These are phyloP conservation scores for Aethionema arabicum DNA, from an alignment of 345 rosid genomes.

Conservation along the genomic window DNA sequence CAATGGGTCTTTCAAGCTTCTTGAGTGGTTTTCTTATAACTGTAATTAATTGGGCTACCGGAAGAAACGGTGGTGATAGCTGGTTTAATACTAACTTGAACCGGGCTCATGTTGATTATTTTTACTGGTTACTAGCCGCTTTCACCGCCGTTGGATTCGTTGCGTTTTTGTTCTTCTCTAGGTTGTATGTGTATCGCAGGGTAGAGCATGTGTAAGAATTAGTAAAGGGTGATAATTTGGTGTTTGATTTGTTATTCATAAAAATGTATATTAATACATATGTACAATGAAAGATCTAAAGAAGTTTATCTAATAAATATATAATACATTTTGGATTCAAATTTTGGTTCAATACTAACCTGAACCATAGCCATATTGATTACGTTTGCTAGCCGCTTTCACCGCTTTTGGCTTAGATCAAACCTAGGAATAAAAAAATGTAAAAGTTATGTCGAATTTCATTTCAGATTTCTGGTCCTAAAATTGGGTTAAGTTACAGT, in stretches of 20 bases:
- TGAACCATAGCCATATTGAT: constrained; percentile 34
- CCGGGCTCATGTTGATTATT: constrained; percentile 57
- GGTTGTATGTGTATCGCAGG: constrained; percentile 43
- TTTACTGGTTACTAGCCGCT: constrained; percentile 70
- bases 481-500: background rate
- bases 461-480: constrained; percentile 17
- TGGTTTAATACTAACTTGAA: constrained; percentile 82
- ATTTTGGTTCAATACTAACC: constrained; percentile 32
- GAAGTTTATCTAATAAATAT: no score
- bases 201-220: constrained; percentile 21
- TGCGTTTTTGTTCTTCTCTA: constrained; percentile 43
- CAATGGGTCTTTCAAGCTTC: constrained; percentile 76
- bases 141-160: constrained; percentile 39
- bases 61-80: constrained; percentile 34
- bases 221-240: no score
- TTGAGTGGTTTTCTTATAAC: constrained; percentile 59
- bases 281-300: no score
- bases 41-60: constrained; percentile 47
- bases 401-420: constrained; percentile 22
- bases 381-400: constrained; percentile 28
- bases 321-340: no score
- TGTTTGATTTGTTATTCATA: no score
- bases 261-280: no score
- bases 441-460: background rate
- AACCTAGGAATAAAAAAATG: constrained; percentile 1